phyloP scores from a whole-genome alignment of 2,329 filamentous ascomycete genomes.

The Didymella segeticola region DNA sequence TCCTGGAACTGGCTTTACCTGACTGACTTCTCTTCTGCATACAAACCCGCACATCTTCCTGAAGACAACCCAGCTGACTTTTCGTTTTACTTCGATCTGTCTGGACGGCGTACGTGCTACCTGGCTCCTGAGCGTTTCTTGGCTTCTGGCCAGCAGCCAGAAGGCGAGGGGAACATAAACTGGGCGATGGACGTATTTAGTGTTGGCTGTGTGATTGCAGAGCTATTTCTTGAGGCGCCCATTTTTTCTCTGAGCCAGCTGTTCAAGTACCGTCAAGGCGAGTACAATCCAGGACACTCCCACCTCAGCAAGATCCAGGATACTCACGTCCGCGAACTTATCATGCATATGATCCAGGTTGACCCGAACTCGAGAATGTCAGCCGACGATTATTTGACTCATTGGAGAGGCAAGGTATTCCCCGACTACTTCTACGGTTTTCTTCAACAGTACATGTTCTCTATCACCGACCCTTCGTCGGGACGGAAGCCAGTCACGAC shows the following conservation, averaged over 20 bases:
- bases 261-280: constrained; percentile 89
- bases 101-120: constrained; percentile 90
- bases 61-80: constrained; percentile 98
- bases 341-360: constrained; percentile 94
- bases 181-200: constrained; percentile 99
- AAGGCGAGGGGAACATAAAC: constrained; percentile 68
- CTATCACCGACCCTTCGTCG: constrained; percentile 88
- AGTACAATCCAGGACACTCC: constrained; percentile 85
- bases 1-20: constrained; percentile 99
- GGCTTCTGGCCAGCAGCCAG: constrained; percentile 69
- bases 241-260: constrained; percentile 98
- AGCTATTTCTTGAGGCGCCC: constrained; percentile 91
- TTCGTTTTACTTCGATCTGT: constrained; percentile 96
- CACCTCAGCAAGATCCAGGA: constrained; percentile 88
- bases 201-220: constrained; percentile 93
- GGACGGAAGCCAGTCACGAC: constrained; percentile 75
- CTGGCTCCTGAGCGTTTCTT: constrained; percentile 93
- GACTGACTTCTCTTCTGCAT: constrained; percentile 94
- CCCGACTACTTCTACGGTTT: constrained; percentile 98
- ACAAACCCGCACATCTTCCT: constrained; percentile 91
- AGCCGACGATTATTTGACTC: constrained; percentile 90
- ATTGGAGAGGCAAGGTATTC: constrained; percentile 91
- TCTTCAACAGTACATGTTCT: constrained; percentile 95
- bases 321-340: constrained; percentile 83
- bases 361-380: constrained; percentile 91